Evolutionary conservation across 2,329 filamentous ascomycete genomes (phyloP), one percentile per base, ranked within the genome.

Genomic region (Akanthomyces muscarius): DNA sequence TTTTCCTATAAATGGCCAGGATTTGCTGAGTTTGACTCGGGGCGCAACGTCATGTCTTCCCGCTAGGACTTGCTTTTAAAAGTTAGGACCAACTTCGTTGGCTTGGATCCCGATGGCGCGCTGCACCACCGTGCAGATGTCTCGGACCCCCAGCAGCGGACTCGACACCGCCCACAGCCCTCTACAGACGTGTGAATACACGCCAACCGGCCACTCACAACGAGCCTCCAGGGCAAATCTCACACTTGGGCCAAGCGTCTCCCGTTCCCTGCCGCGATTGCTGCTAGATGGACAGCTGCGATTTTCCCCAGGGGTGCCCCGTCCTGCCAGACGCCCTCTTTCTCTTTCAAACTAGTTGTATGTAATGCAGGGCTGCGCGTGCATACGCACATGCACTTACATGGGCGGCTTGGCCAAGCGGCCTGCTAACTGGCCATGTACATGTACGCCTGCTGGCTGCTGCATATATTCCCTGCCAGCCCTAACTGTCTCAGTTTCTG

Each of bases 401-500:
- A 60, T 53, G 58, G 42, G 30, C 50, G 28, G 50, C 48, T 42
- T 7, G 59, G 30, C 33, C 33, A 36, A 36, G 33, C 23, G 7
- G 58, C 48, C 48, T 50, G 14, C 30, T 21, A 54, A 30, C 6
- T 30, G 6, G 28, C 18, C n/a, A 8, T 11, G 33, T 13, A 36
- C 25, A 53, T 53, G 30, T 14, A 30, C 7, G n/a, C 18, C 28
- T 38, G 38, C 38, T 50, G 41, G 47, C 41, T 23, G 23, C 4
- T 36, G 45, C 16, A 51, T 45, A 61, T 54, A 10, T 55, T 47
- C 30, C 21, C 38, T 61, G 48, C 58, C 57, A 61, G 59, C 59
- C 59, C 59, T 55, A 55, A 55, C 42, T 45, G 58, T 61, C 58
- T 61, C 57, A 25, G 47, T 50, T 58, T 57, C 42, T 56, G 23